Conservation (phyloP, 352 stramenopile species). For the Pythium phragmitis region DNA sequence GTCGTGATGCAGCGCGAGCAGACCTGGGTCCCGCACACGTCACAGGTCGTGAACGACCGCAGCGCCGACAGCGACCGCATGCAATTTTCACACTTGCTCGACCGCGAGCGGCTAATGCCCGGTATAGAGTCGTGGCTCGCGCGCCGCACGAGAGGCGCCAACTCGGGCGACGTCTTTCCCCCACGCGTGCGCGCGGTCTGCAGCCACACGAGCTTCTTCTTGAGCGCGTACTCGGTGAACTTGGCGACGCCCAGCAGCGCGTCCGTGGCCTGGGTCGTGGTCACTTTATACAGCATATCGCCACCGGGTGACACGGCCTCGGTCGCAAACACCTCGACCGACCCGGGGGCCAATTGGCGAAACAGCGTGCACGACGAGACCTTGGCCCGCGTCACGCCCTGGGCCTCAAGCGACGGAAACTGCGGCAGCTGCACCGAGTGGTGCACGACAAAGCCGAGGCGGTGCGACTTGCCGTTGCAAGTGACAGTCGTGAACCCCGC, state of each 20-base stretch:
- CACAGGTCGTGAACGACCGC: neutral
- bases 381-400: constrained; percentile 40
- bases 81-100: constrained; percentile 1
- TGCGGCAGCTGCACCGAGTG: constrained; percentile 37
- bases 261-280: constrained; percentile 18
- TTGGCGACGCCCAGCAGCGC: constrained; percentile 24
- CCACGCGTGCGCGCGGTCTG: neutral
- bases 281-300: constrained; percentile 13
- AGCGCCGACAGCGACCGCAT: neutral
- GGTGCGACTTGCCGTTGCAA: constrained; percentile 15
- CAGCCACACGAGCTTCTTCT: constrained; percentile 29
- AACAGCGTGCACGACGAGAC: constrained; percentile 47
- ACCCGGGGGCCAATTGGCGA: constrained; percentile 25
- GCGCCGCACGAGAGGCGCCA: neutral
- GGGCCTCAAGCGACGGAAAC: constrained; percentile 31
- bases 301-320: constrained; percentile 37
- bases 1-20: constrained; percentile 9
- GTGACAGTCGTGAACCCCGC: constrained; percentile 25
- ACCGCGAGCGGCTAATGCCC: too few species aligned
- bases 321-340: constrained; percentile 49
- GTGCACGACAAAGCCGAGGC: constrained; percentile 34
- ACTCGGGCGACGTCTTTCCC: neutral
- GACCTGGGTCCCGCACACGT: neutral
- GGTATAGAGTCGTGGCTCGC: neutral
- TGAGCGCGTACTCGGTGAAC: constrained; percentile 20